Evolutionary conservation across 306 rosid species (phyloP).

Genomic region (Quercus engelmannii): DNA sequence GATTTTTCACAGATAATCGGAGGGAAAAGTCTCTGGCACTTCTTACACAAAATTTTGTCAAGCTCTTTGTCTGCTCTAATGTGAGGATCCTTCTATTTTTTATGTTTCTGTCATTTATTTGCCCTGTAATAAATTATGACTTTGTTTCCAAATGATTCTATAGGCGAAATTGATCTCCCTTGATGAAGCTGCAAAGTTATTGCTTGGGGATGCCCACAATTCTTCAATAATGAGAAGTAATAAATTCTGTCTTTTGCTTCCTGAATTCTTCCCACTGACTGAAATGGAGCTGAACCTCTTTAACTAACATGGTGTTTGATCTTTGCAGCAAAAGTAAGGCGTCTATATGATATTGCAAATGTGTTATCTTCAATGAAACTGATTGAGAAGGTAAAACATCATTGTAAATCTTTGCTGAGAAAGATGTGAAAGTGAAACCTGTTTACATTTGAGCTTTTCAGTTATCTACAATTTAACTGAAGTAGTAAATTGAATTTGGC

Average conservation of each 20-base stretch:
- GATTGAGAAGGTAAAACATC: conserved; percentile 73
- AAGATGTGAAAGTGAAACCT: not conserved
- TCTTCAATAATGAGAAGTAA: conserved; percentile 82
- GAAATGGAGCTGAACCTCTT: not conserved
- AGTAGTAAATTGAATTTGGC: too few relatives aligned
- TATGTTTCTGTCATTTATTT: not conserved
- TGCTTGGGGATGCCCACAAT: conserved; percentile 80
- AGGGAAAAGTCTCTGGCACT: conserved; percentile 89
- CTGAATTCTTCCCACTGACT: conserved; percentile 1
- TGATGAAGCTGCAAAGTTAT: conserved; percentile 81
- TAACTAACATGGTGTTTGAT: conserved; percentile 12
- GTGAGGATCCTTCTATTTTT: conserved; percentile 36
- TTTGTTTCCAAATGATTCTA: conserved; percentile 6
- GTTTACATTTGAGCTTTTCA: not conserved
- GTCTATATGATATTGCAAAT: conserved; percentile 92
- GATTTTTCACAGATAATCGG: conserved; percentile 54
- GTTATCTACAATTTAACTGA: not conserved
- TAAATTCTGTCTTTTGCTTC: not conserved
- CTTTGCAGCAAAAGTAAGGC: conserved; percentile 89
- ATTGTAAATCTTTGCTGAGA: not conserved
- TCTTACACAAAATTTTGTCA: conserved; percentile 89
- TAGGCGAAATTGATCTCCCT: conserved; percentile 78
- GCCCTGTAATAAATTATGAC: not conserved
- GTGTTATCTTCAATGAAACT: conserved; percentile 84
- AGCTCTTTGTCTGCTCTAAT: conserved; percentile 83